Conservation (phyloP, 345 rosid genomes). For the Isatis tinctoria region DNA sequence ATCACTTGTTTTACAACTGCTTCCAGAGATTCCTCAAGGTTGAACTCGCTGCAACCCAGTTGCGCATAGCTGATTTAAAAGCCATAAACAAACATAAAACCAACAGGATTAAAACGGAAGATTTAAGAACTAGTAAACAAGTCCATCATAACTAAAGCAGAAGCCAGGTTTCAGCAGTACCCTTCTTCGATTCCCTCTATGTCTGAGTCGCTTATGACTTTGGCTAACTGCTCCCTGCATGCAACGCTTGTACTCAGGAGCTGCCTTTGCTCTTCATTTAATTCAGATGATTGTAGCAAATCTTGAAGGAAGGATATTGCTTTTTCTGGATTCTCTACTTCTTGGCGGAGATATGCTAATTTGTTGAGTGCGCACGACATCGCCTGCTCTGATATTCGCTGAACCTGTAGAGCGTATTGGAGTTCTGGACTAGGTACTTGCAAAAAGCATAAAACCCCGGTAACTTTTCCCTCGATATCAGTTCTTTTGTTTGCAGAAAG, state of each 20-base stretch:
- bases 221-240: slow-evolving; percentile 70
- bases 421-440: slow-evolving; percentile 78
- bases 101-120: neutral
- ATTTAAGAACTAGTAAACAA: neutral
- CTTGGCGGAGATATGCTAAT: slow-evolving; percentile 59
- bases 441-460: slow-evolving; percentile 68
- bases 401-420: slow-evolving; percentile 69
- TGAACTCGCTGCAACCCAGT: slow-evolving; percentile 46
- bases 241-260: slow-evolving; percentile 47
- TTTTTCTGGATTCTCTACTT: slow-evolving; percentile 49
- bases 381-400: slow-evolving; percentile 66
- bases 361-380: slow-evolving; percentile 53
- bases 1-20: slow-evolving; percentile 62
- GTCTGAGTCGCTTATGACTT: slow-evolving; percentile 58
- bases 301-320: slow-evolving; percentile 56
- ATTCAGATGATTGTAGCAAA: slow-evolving; percentile 46
- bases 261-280: slow-evolving; percentile 53
- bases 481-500: slow-evolving; percentile 61
- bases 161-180: slow-evolving; percentile 35
- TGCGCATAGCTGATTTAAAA: slow-evolving; percentile 53
- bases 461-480: slow-evolving; percentile 54
- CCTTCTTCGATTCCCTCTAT: slow-evolving; percentile 68
- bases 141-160: neutral
- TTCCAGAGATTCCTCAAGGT: slow-evolving; percentile 55
- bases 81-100: neutral